A percentile compares a stretch with the other conserved stretches of the same genome.
These are phyloP conservation scores for Cyclotella cryptica DNA, from an alignment of 108 stramenopile genomes.

Conservation along the genomic window DNA sequence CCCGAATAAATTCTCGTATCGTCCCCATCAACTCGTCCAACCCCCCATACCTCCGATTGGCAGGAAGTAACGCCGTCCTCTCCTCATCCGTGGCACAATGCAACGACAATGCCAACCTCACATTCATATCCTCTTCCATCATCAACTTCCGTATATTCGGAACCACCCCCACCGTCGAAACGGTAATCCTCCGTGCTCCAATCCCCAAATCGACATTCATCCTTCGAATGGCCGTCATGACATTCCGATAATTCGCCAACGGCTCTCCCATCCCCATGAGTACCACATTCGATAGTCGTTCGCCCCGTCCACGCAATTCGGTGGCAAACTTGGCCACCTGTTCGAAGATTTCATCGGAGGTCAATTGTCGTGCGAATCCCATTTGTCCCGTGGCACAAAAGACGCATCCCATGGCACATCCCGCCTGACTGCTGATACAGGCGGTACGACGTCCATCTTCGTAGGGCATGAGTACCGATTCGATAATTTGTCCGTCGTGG, in stretches of 20 bases:
- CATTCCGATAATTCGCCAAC: constrained; percentile 94
- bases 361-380: constrained; percentile 95
- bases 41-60: constrained; percentile 90
- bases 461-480: constrained; percentile 98
- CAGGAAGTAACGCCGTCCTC: constrained; percentile 88
- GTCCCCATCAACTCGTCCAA: constrained; percentile 87
- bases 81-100: constrained; percentile 94
- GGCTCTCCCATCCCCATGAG: too few relatives aligned
- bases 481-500: constrained; percentile 95
- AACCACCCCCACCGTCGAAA: constrained; percentile 93
- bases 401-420: constrained; percentile 94
- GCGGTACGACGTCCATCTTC: constrained; percentile 96
- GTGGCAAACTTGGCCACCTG: constrained; percentile 85
- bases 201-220: constrained; percentile 93
- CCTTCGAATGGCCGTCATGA: constrained; percentile 81
- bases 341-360: constrained; percentile 91
- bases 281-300: constrained; percentile 92
- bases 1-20: constrained; percentile 78
- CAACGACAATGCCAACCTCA: constrained; percentile 89
- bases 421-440: constrained; percentile 96
- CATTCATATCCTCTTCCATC: constrained; percentile 65
- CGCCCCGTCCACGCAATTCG: constrained; percentile 61
- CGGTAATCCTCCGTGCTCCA: constrained; percentile 92
- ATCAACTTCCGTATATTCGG: constrained; percentile 81
- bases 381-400: constrained; percentile 92